phyloP scores from a whole-genome alignment of 805 yeast genomes.

The Barnettozyma siamensis region DNA sequence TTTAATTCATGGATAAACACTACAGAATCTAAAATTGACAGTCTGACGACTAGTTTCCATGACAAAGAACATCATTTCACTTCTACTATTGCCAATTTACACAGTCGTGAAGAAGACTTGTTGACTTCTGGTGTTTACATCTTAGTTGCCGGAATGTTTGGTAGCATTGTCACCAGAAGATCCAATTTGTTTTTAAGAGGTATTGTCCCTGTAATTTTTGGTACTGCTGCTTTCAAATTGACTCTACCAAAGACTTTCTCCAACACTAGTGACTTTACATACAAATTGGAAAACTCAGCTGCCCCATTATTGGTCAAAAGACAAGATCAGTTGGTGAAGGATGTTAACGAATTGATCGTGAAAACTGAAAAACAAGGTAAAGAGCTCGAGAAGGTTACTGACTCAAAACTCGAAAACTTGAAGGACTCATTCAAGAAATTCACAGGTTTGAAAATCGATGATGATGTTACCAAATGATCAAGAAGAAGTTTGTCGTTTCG shows the following conservation, averaged over 20 bases:
- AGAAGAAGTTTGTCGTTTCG: neutral
- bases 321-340: constrained; percentile 45
- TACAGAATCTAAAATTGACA: constrained; percentile 37
- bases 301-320: constrained; percentile 60
- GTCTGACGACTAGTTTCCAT: constrained; percentile 45
- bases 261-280: constrained; percentile 51
- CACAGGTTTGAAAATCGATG: constrained; percentile 68
- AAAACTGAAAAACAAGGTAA: constrained; percentile 31
- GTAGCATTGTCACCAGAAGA: constrained; percentile 68
- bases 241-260: constrained; percentile 68
- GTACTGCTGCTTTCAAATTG: constrained; percentile 56
- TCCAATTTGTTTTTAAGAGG: constrained; percentile 50
- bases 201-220: constrained; percentile 53
- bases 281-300: constrained; percentile 53
- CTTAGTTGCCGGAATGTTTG: constrained; percentile 62
- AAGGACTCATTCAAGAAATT: constrained; percentile 33
- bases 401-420: constrained; percentile 14
- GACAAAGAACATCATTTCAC: constrained; percentile 59
- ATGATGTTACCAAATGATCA: constrained; percentile 47
- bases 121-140: constrained; percentile 69
- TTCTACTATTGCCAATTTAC: constrained; percentile 56
- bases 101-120: constrained; percentile 58
- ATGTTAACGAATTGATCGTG: constrained; percentile 39
- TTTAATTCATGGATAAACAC: constrained; percentile 15
- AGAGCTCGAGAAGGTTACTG: constrained; percentile 29